These are phyloP conservation scores for Trichoderma semiorbis DNA, from an alignment of 2,329 filamentous ascomycete genomes.

Conservation along the genomic window DNA sequence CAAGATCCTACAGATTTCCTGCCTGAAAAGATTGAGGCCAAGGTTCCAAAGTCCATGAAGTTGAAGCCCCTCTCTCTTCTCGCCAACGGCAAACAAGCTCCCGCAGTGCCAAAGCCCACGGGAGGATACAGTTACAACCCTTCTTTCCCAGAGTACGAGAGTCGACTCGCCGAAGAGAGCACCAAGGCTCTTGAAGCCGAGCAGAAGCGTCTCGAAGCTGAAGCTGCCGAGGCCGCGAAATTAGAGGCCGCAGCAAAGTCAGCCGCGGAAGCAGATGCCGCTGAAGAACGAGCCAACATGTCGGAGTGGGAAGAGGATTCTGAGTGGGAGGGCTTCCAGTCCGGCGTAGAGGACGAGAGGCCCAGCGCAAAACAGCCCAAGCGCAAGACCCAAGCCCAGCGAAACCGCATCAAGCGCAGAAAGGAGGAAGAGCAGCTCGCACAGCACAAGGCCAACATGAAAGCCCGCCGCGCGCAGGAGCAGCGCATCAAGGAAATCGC, in stretches of 20 bases:
- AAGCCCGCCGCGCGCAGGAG: conserved; percentile 68
- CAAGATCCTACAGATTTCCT: conserved; percentile 53
- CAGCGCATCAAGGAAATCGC: conserved; percentile 69
- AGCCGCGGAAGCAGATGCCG: conserved; percentile 71
- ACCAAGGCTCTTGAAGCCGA: conserved; percentile 77
- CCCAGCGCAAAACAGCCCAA: conserved; percentile 65
- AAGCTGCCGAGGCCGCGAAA: conserved; percentile 63
- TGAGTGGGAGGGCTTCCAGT: conserved; percentile 87
- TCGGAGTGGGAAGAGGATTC: conserved; percentile 82
- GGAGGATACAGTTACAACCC: conserved; percentile 94
- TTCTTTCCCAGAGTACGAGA: conserved; percentile 78
- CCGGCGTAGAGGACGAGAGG: conserved; percentile 67
- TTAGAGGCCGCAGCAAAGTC: conserved; percentile 66
- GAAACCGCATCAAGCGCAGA: conserved; percentile 82
- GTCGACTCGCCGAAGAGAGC: conserved; percentile 69
- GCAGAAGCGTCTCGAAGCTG: conserved; percentile 64
- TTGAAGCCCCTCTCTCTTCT: conserved; percentile 76
- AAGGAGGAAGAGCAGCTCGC: conserved; percentile 80
- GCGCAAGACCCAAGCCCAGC: conserved; percentile 80
- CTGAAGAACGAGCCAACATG: conserved; percentile 61
- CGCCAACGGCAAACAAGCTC: conserved; percentile 75
- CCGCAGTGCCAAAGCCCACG: conserved; percentile 73
- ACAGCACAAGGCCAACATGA: conserved; percentile 72
- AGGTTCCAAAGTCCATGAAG: conserved; percentile 71
- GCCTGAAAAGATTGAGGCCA: conserved; percentile 60